Conservation (phyloP, 352 stramenopile species). For the Pythium brachiatum region DNA sequence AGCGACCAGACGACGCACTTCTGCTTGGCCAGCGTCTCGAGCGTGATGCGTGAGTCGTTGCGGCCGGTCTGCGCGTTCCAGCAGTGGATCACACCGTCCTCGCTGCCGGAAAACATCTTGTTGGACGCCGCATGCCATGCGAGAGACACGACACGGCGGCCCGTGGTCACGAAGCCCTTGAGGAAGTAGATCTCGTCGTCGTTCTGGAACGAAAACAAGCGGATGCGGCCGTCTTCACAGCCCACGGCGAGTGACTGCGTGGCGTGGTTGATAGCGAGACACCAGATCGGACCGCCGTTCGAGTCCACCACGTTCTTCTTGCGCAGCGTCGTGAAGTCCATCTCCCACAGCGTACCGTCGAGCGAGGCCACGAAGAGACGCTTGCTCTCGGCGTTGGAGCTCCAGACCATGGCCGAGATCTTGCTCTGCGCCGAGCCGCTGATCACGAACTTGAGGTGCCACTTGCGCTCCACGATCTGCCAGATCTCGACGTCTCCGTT, state of each 20-base stretch:
- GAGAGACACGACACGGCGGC: slow-evolving; percentile 76
- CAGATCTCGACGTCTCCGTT: slow-evolving; percentile 85
- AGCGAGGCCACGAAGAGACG: slow-evolving; percentile 72
- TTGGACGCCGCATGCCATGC: slow-evolving; percentile 71
- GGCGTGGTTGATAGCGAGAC: slow-evolving; percentile 68
- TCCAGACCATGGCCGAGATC: slow-evolving; percentile 75
- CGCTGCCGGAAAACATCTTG: slow-evolving; percentile 83
- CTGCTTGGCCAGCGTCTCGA: slow-evolving; percentile 75
- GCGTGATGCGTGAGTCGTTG: slow-evolving; percentile 82
- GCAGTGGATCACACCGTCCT: slow-evolving; percentile 86
- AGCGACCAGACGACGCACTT: slow-evolving; percentile 90
- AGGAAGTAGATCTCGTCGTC: slow-evolving; percentile 75
- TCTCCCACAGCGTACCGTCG: slow-evolving; percentile 77
- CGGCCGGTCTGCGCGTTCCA: slow-evolving; percentile 77
- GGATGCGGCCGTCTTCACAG: slow-evolving; percentile 90
- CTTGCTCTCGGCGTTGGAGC: slow-evolving; percentile 11
- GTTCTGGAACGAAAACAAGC: slow-evolving; percentile 78
- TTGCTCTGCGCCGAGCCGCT: slow-evolving; percentile 55
- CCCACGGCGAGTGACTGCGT: slow-evolving; percentile 72
- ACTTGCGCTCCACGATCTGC: slow-evolving; percentile 52
- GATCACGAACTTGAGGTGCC: slow-evolving; percentile 73
- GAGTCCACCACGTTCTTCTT: slow-evolving; percentile 83
- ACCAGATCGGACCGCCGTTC: slow-evolving; percentile 88
- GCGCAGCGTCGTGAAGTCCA: slow-evolving; percentile 67
- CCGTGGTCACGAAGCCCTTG: slow-evolving; percentile 79